Base-by-base conservation (phyloP, 176 grass and related monocot species). In the Oryza nivara region DNA sequence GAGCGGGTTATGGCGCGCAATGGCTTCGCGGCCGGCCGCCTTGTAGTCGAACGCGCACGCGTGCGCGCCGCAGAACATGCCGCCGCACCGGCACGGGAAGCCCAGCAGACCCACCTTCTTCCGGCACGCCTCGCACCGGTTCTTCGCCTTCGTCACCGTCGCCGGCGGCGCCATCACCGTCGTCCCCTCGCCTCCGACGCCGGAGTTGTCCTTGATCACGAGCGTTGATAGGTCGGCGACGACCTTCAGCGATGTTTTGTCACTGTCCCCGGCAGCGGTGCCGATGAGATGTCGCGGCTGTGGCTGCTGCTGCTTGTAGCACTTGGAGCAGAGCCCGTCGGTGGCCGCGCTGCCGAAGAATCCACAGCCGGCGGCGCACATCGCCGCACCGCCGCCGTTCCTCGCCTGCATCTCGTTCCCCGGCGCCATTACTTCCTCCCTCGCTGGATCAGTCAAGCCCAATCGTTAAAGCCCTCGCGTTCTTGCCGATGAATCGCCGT, bases 101-200 rank as follows among this genome's bases (percentile, higher is more conserved):
- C 75, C 56, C 3, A 77, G 56, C n/a, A 78, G 6, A 20, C 75
- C 75, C 6, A 65, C 75, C 36, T 78, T 78, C 56, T 26, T 78
- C 1, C 36, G 13, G 56, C 36, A 78, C n/a, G 22, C 35, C 38
- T 65, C 12, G n/a, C 76, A 45, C 1, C 36, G 11, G 20, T 2
- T 77, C 75, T 77, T 77, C 6, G 56, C 58, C 9, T 32, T 9
- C 9, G 9, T 75, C 30, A 9, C 11, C 6, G 47, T 14, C 28
- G 23, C 9, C 70, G n/a, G 45, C 11, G 70, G 12, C 48, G 48
- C 3, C 48, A 51, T 2, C 48, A 51, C 14, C 48, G 48, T 46
- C 44, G 44, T 46, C 44, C 12, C 45, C 10, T 47, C 45, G 45
- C 11, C 45, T 47, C 3, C 49, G 0, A 1, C 13, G 49, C 49